Conservation (phyloP, 768 basidiomycete genomes). For the Stropharia rugosoannulata region DNA sequence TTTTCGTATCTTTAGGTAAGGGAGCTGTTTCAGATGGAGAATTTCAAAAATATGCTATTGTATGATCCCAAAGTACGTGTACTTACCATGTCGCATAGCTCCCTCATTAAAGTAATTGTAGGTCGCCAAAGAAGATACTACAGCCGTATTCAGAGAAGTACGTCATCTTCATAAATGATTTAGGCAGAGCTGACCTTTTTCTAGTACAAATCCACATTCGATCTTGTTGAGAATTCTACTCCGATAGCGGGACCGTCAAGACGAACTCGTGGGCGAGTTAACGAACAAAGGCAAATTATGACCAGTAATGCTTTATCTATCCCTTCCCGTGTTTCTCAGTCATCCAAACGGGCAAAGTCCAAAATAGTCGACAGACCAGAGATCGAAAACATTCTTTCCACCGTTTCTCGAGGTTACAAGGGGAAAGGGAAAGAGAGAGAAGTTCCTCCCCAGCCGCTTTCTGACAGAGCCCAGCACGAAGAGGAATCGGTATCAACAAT, state of each 20-base stretch:
- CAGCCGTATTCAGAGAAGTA: slow-evolving; percentile 74
- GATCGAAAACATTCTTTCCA: slow-evolving; percentile 27
- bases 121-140: slow-evolving; percentile 73
- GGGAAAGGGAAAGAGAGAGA: slow-evolving; percentile 25
- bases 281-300: slow-evolving; percentile 45
- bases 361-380: slow-evolving; percentile 22
- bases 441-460: not conserved
- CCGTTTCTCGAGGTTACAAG: slow-evolving; percentile 18
- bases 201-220: slow-evolving; percentile 62
- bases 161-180: slow-evolving; percentile 21
- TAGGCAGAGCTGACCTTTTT: slow-evolving; percentile 1
- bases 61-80: slow-evolving; percentile 72
- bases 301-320: slow-evolving; percentile 31
- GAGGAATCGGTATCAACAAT: not conserved
- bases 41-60: slow-evolving; percentile 70
- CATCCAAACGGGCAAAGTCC: slow-evolving; percentile 23
- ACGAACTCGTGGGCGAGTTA: slow-evolving; percentile 59
- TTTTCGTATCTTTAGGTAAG: slow-evolving; percentile 51
- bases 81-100: not conserved
- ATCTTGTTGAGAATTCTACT: slow-evolving; percentile 53
- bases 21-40: slow-evolving; percentile 87
- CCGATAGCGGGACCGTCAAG: slow-evolving; percentile 48
- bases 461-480: slow-evolving; percentile 1
- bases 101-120: slow-evolving; percentile 25
- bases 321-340: slow-evolving; percentile 19